Base-by-base conservation (phyloP, 352 stramenopile species). In the Phytophthora sojae region DNA sequence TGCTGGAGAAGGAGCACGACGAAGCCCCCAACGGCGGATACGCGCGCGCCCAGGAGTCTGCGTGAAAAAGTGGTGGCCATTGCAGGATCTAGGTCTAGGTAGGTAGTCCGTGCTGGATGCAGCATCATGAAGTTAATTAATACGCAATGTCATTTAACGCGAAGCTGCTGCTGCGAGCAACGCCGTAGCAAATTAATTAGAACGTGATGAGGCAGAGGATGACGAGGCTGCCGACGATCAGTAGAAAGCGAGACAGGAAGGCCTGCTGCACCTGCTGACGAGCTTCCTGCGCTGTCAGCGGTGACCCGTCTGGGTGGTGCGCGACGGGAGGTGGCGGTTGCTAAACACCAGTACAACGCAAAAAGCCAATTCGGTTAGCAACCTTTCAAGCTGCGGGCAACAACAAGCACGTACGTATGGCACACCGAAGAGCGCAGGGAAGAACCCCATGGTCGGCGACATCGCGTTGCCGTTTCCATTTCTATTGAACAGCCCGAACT, bases 401-500 rank as follows among this genome's bases (percentile, higher is more conserved):
- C 12, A 39, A 8, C 14, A 6, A 53, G 25, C 9, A 60, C 78
- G 42, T 79, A 85, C 80, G 32, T 83, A 76, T 21, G 77, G 79
- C 19, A 90, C 70, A 9, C 88, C 85, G 67, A 97, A 97, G 49
- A 96, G 82, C 12, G 88, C 89, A 12, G 91, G 88, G 60, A 96
- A 96, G 80, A 95, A 96, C 4, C 89, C 89, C 17, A 95, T 80
- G 4, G 84, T 90, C 15, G 89, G 83, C 8, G 86, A 92, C 71
- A 90, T 87, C 11, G 61, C 56, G 21, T 69, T 73, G 15, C 66
- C 71, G 57, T 82, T 74, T 29, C 69, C 69, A 50, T 81, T 77
- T 25, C 70, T 68, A 30, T 73, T 79, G 37, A 76, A 85, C 42
- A 77, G 74, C 11, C 66, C 81, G 49, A 80, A 85, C 82, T 79